Conservation (phyloP, 805 yeast genomes). For the Peterozyma toletana region DNA sequence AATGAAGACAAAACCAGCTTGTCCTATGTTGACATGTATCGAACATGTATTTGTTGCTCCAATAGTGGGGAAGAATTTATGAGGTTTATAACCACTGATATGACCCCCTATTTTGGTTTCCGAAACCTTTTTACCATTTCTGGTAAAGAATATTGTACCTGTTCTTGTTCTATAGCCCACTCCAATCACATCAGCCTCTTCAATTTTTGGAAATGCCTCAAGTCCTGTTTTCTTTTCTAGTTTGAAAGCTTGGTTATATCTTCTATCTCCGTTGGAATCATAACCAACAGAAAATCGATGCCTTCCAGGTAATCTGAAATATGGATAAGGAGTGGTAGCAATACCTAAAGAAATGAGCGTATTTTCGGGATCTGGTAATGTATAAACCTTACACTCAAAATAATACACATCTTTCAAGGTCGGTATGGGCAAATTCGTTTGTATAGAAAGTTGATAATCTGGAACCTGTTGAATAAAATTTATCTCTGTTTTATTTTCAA, state of each 20-base stretch:
- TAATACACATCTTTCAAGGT: slow-evolving; percentile 78
- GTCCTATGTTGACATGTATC: slow-evolving; percentile 86
- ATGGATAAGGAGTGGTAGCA: slow-evolving; percentile 84
- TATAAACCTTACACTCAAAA: slow-evolving; percentile 81
- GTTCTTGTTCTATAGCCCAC: slow-evolving; percentile 78
- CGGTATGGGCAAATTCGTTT: slow-evolving; percentile 83
- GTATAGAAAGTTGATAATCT: slow-evolving; percentile 46
- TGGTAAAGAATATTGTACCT: slow-evolving; percentile 87
- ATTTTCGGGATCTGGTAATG: slow-evolving; percentile 47
- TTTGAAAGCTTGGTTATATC: slow-evolving; percentile 72
- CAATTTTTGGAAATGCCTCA: slow-evolving; percentile 48
- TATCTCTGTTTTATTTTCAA: slow-evolving; percentile 59
- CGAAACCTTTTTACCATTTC: slow-evolving; percentile 84
- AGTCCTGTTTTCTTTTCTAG: slow-evolving; percentile 31
- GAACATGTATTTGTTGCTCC: slow-evolving; percentile 81
- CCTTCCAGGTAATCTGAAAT: slow-evolving; percentile 88
- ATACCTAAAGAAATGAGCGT: slow-evolving; percentile 70
- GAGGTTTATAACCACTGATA: slow-evolving; percentile 60
- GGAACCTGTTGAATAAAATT: slow-evolving; percentile 52
- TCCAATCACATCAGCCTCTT: slow-evolving; percentile 89
- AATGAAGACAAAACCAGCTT: slow-evolving; percentile 80
- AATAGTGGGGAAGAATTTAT: slow-evolving; percentile 75
- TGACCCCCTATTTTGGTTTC: slow-evolving; percentile 83
- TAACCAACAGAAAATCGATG: slow-evolving; percentile 82
- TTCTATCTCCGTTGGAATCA: slow-evolving; percentile 75